Evolutionary conservation across 2,329 filamentous ascomycete species (phyloP).

Genomic region (Seiridium cupressi): DNA sequence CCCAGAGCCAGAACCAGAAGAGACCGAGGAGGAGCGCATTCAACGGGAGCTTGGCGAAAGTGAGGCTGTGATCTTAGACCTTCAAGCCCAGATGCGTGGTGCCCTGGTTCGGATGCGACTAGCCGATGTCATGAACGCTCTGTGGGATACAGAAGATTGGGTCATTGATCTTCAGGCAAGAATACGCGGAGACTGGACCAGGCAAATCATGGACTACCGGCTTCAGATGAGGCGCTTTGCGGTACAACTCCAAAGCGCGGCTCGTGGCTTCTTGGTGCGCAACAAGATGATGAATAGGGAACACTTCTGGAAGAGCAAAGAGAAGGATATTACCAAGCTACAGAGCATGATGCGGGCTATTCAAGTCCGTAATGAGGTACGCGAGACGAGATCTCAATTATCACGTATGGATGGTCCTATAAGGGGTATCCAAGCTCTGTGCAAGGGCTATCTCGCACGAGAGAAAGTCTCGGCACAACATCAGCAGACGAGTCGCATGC

Average conservation of each 20-base stretch:
- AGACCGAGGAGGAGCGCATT: conserved; percentile 87
- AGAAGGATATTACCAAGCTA: conserved; percentile 71
- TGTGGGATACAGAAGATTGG: conserved; percentile 83
- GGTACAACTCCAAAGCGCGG: conserved; percentile 73
- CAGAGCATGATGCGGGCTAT: conserved; percentile 78
- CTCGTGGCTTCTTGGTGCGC: conserved; percentile 73
- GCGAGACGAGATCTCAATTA: conserved; percentile 56
- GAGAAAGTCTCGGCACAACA: conserved; percentile 55
- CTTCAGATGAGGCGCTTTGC: conserved; percentile 82
- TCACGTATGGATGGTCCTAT: conserved; percentile 62
- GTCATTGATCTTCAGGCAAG: conserved; percentile 81
- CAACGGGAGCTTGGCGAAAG: conserved; percentile 79
- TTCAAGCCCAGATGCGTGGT: conserved; percentile 85
- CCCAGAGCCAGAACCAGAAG: conserved; percentile 74
- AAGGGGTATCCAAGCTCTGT: conserved; percentile 61
- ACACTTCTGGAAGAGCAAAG: conserved; percentile 66
- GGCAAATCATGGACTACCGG: conserved; percentile 80
- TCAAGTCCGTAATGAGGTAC: conserved; percentile 60
- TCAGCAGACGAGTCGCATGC: conserved; percentile 50
- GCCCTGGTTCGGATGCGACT: conserved; percentile 75
- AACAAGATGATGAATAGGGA: conserved; percentile 61
- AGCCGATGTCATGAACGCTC: conserved; percentile 77
- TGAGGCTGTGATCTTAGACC: conserved; percentile 68
- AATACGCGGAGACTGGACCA: conserved; percentile 82
- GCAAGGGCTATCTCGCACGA: conserved; percentile 66